Evolutionary conservation across 768 basidiomycete species (phyloP).

Genomic region (Phlegmacium glaucopus): DNA sequence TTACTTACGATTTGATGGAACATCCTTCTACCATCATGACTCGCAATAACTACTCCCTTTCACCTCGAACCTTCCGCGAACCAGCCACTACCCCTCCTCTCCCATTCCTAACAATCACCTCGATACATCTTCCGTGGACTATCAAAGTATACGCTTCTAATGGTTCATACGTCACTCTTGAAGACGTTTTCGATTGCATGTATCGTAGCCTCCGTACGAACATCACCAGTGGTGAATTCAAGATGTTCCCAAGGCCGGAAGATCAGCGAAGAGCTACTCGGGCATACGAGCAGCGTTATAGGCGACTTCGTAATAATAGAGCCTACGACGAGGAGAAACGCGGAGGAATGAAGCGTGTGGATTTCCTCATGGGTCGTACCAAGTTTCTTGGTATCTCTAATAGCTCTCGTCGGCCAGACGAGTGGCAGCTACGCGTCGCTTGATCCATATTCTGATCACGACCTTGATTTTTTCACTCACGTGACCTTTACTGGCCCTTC

Average conservation of each 20-base stretch:
- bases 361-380: constrained; percentile 48
- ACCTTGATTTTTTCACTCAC: too few species aligned
- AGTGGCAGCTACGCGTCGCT: constrained; percentile 4
- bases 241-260: constrained; percentile 30
- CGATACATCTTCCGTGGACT: constrained; percentile 32
- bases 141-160: constrained; percentile 29
- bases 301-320: constrained; percentile 29
- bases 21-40: constrained; percentile 22
- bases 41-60: constrained; percentile 19
- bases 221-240: constrained; percentile 41
- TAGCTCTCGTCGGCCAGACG: constrained; percentile 1
- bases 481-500: too few species aligned
- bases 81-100: constrained; percentile 33
- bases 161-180: constrained; percentile 29
- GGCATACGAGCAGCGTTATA: constrained; percentile 47
- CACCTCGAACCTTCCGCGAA: constrained; percentile 24
- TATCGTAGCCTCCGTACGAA: constrained; percentile 22
- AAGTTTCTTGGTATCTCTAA: constrained; percentile 44
- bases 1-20: constrained; percentile 28
- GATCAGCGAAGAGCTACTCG: constrained; percentile 35
- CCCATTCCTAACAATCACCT: constrained; percentile 22
- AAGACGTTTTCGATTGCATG: constrained; percentile 32
- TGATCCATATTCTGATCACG: too few species aligned
- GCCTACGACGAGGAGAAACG: constrained; percentile 43
- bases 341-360: constrained; percentile 54